Conservation (phyloP, 345 rosid genomes). For the Acer yangbiense region DNA sequence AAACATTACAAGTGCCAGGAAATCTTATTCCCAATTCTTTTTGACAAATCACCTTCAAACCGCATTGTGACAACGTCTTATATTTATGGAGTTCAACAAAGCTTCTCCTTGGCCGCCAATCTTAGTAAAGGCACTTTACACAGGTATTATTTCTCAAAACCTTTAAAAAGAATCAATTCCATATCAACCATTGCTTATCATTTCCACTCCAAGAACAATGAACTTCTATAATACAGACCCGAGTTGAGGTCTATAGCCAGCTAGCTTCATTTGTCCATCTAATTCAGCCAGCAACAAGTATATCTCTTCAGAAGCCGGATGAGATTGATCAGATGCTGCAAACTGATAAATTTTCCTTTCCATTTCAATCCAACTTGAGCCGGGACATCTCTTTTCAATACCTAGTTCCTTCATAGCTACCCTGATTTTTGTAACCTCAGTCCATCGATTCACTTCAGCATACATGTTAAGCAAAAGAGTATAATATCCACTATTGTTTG, state of each 20-base stretch:
- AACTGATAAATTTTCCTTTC: slow-evolving; percentile 49
- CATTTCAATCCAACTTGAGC: slow-evolving; percentile 71
- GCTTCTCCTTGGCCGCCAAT: neutral
- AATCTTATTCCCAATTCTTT: neutral
- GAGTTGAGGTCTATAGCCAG: slow-evolving; percentile 21
- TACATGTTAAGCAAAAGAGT: slow-evolving; percentile 61
- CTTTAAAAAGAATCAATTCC: neutral
- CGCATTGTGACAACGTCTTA: neutral
- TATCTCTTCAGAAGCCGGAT: slow-evolving; percentile 47
- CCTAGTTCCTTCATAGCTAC: slow-evolving; percentile 57
- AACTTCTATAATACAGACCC: slow-evolving; percentile 10
- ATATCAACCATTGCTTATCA: neutral
- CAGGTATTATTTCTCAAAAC: neutral
- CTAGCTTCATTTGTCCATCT: slow-evolving; percentile 53
- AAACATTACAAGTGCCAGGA: neutral
- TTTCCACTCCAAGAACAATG: neutral
- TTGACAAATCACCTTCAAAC: neutral
- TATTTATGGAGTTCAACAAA: neutral
- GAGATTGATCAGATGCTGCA: slow-evolving; percentile 67
- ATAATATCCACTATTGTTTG: slow-evolving; percentile 58
- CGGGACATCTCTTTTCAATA: slow-evolving; percentile 59
- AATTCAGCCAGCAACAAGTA: slow-evolving; percentile 50
- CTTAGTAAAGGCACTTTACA: neutral
- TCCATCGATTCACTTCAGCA: slow-evolving; percentile 70
- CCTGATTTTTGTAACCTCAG: slow-evolving; percentile 59